These are phyloP conservation scores for Tremella yokohamensis DNA, from an alignment of 768 basidiomycete species.

Conservation along the genomic window DNA sequence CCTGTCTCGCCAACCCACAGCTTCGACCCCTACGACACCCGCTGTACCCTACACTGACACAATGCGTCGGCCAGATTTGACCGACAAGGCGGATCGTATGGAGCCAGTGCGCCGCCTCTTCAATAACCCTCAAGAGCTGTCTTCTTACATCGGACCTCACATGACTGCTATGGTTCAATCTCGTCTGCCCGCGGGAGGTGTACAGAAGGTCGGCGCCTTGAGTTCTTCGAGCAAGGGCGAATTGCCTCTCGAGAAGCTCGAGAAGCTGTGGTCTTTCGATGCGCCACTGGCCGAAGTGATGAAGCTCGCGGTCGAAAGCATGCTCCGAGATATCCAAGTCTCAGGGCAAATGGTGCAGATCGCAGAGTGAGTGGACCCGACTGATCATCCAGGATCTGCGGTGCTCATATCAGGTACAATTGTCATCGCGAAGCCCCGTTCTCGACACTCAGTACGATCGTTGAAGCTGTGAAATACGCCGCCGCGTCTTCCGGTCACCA, in stretches of 20 bases:
- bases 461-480: constrained; percentile 6
- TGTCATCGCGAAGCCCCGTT: constrained; percentile 21
- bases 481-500: constrained; percentile 2
- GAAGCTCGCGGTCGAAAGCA: constrained; percentile 4
- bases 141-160: constrained; percentile 22
- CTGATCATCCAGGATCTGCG: not conserved
- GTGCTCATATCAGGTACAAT: constrained; percentile 16
- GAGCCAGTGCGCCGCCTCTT: constrained; percentile 9
- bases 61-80: not conserved
- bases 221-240: constrained; percentile 8
- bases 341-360: constrained; percentile 11
- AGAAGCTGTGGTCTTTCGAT: constrained; percentile 30
- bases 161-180: constrained; percentile 20
- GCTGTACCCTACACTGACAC: not conserved
- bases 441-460: constrained; percentile 11
- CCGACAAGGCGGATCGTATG: not conserved
- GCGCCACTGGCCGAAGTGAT: constrained; percentile 15
- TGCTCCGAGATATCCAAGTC: constrained; percentile 5
- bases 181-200: not conserved
- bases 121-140: constrained; percentile 13
- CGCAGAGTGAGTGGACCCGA: constrained; percentile 20
- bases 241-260: constrained; percentile 14
- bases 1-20: not conserved
- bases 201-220: constrained; percentile 11
- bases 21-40: not conserved